phyloP scores from a whole-genome alignment of 495 filamentous ascomycete species.

The Tuber microsphaerosporum region DNA sequence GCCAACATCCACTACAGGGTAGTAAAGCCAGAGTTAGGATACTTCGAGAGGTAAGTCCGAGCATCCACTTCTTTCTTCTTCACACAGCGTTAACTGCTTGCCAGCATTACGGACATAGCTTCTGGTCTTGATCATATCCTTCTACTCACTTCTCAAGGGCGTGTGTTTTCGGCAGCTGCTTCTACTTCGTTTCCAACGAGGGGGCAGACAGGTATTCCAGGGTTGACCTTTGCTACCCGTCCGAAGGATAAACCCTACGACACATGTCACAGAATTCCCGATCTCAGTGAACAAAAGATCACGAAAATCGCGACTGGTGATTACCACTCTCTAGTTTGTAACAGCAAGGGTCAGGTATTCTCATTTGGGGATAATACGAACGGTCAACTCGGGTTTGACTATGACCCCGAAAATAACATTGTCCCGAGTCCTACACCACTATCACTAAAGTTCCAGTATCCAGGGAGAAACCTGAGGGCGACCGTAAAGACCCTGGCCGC shows the following conservation, averaged over 20 bases:
- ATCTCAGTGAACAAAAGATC: conserved; percentile 57
- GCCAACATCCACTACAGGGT: conserved; percentile 63
- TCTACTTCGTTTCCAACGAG: conserved; percentile 67
- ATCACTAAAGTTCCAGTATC: conserved; percentile 63
- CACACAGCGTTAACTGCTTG: conserved; percentile 5
- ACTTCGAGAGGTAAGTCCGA: conserved; percentile 56
- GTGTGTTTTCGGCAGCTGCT: conserved; percentile 77
- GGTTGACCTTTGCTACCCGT: conserved; percentile 68
- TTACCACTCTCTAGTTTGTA: conserved; percentile 72
- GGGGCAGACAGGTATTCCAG: conserved; percentile 81
- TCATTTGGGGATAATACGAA: conserved; percentile 82
- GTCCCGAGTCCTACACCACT: conserved; percentile 64
- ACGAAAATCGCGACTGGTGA: conserved; percentile 73
- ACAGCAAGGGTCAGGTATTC: conserved; percentile 69
- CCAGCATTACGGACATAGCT: conserved; percentile 56
- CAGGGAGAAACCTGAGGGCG: conserved; percentile 52
- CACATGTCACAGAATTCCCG: conserved; percentile 64
- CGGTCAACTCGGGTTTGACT: conserved; percentile 77
- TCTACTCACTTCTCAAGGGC: conserved; percentile 74
- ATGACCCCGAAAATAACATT: conserved; percentile 52
- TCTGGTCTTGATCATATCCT: conserved; percentile 78
- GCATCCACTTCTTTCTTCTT: neutral
- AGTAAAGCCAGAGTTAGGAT: conserved; percentile 60
- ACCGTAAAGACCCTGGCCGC: conserved; percentile 68
- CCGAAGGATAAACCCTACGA: conserved; percentile 70